Evolutionary conservation across 139 green algal genomes (phyloP).

Genomic region (Picochlorum sp.): DNA sequence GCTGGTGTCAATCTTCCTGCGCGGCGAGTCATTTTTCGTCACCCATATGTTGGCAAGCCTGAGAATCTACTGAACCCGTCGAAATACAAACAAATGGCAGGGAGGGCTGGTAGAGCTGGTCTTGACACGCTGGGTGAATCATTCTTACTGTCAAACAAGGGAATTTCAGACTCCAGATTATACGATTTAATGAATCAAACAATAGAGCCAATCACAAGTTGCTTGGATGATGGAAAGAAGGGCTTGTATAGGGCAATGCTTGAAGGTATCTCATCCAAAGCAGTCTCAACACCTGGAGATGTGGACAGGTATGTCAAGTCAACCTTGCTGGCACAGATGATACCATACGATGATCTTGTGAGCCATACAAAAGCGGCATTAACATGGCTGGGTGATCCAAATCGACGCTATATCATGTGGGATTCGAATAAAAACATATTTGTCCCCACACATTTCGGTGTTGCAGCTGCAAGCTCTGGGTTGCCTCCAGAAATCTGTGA

Average conservation of each 20-base stretch:
- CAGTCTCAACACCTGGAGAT: constrained; percentile 46
- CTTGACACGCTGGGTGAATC: constrained; percentile 40
- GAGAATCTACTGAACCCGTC: constrained; percentile 41
- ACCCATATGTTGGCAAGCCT: constrained; percentile 31
- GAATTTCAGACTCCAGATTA: constrained; percentile 16
- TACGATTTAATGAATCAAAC: constrained; percentile 31
- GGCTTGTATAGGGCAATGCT: constrained; percentile 76
- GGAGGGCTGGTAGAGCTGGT: constrained; percentile 48
- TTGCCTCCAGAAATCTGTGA: constrained; percentile 59
- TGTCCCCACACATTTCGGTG: constrained; percentile 47
- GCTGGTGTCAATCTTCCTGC: constrained; percentile 84
- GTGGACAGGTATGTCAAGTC: constrained; percentile 63
- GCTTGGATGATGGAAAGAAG: constrained; percentile 44
- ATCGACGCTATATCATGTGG: constrained; percentile 31
- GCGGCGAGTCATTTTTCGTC: constrained; percentile 74
- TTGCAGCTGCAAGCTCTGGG: constrained; percentile 44
- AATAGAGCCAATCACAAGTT: constrained; percentile 49
- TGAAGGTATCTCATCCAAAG: constrained; percentile 61
- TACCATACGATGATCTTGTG: constrained; percentile 31
- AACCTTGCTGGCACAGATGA: constrained; percentile 59
- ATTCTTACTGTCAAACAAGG: constrained; percentile 38
- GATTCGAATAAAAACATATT: constrained; percentile 19
- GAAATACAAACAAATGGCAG: constrained; percentile 66
- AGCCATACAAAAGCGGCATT: constrained; percentile 41
- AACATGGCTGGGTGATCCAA: constrained; percentile 51